These are phyloP conservation scores for Orychophragmus violaceus DNA, from an alignment of 345 rosid species.

Conservation along the genomic window DNA sequence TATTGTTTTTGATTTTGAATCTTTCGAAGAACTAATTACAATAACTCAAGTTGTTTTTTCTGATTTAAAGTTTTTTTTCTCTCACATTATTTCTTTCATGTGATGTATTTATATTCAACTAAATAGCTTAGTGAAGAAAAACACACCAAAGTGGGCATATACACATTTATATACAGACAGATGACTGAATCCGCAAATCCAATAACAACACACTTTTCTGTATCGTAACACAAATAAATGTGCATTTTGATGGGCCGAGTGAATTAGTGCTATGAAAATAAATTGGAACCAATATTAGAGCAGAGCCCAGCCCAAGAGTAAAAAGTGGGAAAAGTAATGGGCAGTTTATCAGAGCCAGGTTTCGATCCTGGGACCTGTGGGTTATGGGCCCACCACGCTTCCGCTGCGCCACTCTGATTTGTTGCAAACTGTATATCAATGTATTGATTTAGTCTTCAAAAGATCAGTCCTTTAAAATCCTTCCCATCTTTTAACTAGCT, in stretches of 20 bases:
- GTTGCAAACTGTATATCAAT: too few relatives aligned
- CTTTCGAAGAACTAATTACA: slow-evolving; percentile 14
- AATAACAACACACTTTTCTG: too few relatives aligned
- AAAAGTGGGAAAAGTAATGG: too few relatives aligned
- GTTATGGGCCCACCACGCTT: slow-evolving; percentile 83
- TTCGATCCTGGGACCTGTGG: slow-evolving; percentile 86
- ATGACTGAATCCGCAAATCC: too few relatives aligned
- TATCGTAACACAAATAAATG: too few relatives aligned
- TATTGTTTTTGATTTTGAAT: neutral
- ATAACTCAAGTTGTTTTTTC: neutral
- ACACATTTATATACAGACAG: neutral
- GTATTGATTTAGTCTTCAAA: too few relatives aligned
- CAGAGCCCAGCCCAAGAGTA: too few relatives aligned
- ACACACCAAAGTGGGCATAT: slow-evolving; percentile 5
- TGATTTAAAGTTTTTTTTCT: neutral
- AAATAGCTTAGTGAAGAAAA: slow-evolving; percentile 1
- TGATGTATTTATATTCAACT: slow-evolving; percentile 6
- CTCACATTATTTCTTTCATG: neutral
- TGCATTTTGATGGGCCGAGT: too few relatives aligned
- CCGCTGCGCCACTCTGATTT: slow-evolving; percentile 62
- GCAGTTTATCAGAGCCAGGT: slow-evolving; percentile 56
- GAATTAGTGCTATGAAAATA: too few relatives aligned
- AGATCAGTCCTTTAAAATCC: too few relatives aligned
- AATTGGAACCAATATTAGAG: too few relatives aligned
- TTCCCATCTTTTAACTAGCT: too few relatives aligned